Percentiles rank a stretch among this genome's conserved stretches.
Evolutionary conservation across 1,284 basidiomycete genomes (phyloP).

Genomic region (Trichosporon asahii): DNA sequence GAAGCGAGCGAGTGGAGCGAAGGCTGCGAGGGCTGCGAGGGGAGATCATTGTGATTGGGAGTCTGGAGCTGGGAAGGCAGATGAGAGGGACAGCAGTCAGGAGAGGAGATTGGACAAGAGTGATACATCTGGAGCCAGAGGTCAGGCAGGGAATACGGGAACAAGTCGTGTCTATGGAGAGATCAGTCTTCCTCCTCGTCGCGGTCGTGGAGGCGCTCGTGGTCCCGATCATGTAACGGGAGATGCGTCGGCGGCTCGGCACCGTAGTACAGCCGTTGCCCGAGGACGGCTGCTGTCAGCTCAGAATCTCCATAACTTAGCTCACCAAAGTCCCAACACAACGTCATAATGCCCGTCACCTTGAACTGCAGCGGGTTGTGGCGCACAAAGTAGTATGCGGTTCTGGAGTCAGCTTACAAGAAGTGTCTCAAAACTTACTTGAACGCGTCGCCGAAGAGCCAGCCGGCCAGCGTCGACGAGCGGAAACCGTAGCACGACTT

Average conservation of each 20-base stretch:
- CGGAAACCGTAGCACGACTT: constrained; percentile 56
- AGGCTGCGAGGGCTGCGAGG: too few relatives aligned
- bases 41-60: too few relatives aligned
- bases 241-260: constrained; percentile 23
- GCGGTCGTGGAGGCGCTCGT: background rate
- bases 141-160: background rate
- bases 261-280: constrained; percentile 42
- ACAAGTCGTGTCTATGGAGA: background rate
- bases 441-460: constrained; percentile 53
- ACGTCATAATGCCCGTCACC: constrained; percentile 49
- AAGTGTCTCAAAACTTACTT: constrained; percentile 35
- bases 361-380: constrained; percentile 54
- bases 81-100: background rate
- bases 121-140: constrained; percentile 8
- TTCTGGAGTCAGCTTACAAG: constrained; percentile 29
- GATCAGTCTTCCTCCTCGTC: constrained; percentile 8
- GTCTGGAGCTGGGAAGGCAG: too few relatives aligned
- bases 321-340: constrained; percentile 49
- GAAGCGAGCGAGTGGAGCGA: background rate
- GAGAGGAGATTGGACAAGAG: background rate
- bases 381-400: constrained; percentile 53
- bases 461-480: constrained; percentile 52
- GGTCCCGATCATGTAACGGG: background rate
- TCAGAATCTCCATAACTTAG: background rate
- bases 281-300: constrained; percentile 36